Evolutionary conservation across 1,139 yeast species (phyloP).

Genomic region (Geotrichum macrosporum): DNA sequence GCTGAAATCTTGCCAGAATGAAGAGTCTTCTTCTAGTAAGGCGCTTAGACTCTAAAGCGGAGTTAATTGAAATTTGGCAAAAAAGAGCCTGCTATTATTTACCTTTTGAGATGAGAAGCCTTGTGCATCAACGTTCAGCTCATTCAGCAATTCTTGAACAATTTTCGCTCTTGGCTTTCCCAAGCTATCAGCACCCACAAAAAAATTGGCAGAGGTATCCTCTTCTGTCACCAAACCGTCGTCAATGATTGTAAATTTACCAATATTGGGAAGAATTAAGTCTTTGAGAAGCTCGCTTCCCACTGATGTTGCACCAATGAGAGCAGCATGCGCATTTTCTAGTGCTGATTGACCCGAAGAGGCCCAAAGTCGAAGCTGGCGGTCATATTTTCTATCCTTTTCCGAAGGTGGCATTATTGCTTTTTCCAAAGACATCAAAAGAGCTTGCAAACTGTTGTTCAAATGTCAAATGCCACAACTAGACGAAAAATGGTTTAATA

Average conservation of each 20-base stretch:
- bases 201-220: conserved; percentile 60
- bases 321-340: conserved; percentile 55
- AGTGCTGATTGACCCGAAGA: conserved; percentile 64
- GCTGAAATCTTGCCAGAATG: conserved; percentile 49
- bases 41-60: conserved; percentile 15
- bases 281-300: conserved; percentile 75
- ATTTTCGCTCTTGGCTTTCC: conserved; percentile 45
- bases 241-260: conserved; percentile 60
- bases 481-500: too few relatives aligned
- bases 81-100: too few relatives aligned
- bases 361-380: conserved; percentile 90
- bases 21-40: conserved; percentile 15
- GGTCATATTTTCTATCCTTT: conserved; percentile 52
- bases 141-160: conserved; percentile 45
- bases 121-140: conserved; percentile 57
- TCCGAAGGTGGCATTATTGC: conserved; percentile 26
- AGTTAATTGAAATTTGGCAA: too few relatives aligned
- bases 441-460: too few relatives aligned
- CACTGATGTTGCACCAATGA: conserved; percentile 56
- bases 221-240: conserved; percentile 40
- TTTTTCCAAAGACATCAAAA: too few relatives aligned
- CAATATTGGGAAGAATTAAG: conserved; percentile 75
- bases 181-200: conserved; percentile 47
- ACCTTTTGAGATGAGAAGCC: conserved; percentile 39
- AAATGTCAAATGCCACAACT: too few relatives aligned